Conservation (phyloP, 345 rosid genomes). For the Anacardium occidentale region DNA sequence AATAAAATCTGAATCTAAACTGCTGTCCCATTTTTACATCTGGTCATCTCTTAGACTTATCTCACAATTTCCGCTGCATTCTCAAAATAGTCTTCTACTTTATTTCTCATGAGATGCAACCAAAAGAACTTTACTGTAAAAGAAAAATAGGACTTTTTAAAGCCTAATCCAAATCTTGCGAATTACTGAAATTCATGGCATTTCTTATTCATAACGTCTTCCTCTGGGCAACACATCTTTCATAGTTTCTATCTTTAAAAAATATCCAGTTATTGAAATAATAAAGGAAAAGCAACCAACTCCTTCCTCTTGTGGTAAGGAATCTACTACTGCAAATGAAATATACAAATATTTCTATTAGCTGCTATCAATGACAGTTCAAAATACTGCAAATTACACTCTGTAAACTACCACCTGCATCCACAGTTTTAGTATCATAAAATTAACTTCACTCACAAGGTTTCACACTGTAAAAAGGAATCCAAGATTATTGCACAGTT, state of each 20-base stretch:
- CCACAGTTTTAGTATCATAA: background rate
- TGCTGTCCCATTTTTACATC: no score
- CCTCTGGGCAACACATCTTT: no score
- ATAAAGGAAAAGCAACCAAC: background rate
- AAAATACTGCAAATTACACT: background rate
- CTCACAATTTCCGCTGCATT: no score
- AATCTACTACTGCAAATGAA: conserved; percentile 3
- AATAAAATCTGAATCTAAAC: no score
- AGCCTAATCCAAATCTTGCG: no score
- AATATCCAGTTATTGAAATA: background rate
- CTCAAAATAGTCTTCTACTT: no score
- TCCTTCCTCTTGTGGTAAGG: background rate
- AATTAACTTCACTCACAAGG: background rate
- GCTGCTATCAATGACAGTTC: background rate
- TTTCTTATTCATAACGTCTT: background rate
- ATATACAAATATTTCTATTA: background rate
- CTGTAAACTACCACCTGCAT: background rate
- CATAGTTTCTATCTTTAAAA: no score
- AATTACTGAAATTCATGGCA: background rate
- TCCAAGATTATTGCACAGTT: background rate
- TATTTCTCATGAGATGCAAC: no score
- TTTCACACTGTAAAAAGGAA: conserved; percentile 9
- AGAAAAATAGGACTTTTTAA: no score
- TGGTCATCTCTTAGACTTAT: no score
- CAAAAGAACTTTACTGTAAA: no score